Evolutionary conservation across 805 yeast species (phyloP), one percentile per base, ranked within the genome.

Genomic region (Schizosaccharomyces cryophilus): DNA sequence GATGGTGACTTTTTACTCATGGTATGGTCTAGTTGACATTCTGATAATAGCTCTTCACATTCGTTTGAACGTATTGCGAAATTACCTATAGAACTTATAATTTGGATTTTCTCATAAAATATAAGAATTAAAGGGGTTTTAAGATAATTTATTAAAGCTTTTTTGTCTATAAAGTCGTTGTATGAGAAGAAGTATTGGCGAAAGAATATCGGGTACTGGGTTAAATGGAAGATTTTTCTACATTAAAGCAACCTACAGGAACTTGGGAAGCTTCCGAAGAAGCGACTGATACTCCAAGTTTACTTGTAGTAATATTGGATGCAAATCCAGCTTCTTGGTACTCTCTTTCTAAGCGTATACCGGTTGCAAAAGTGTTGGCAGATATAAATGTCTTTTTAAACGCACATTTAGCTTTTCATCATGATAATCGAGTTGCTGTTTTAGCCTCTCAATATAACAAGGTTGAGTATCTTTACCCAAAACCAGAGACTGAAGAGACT

Each of bases 331-430:
- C 74, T 40, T 81, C 84, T 55, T 85, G 90, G 90, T 74, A 74
- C 63, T 66, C 69, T 61, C 65, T 67, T 42, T 31, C 62, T 4
- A 42, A 56, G 13, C 62, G 72, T 58, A 67, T 77, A n/a, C 67
- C 80, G 54, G 70, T 87, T 26, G 75, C 78, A 63, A 80, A 81
- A 54, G 80, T 84, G 6, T 70, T 84, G 5, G 78, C 84, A 64
- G 74, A 89, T 1, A 67, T 89, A 7, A 71, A 87, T 40, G 87
- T 93, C 29, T 82, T 84, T 67, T 70, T 89, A 60, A 93, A 93
- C 70, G 88, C 95, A 1, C 98, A 93, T 70, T 69, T 93, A 58
- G 83, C 97, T 0, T 75, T 87, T 60, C 86, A 86, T 70, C 85
- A 85, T 65, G 80, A 88, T 45, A 93, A 93, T 69, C 80, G 80